Evolutionary conservation across 345 rosid species (phyloP), one percentile per base, ranked within the genome.

Genomic region (Erucastrum elatum): DNA sequence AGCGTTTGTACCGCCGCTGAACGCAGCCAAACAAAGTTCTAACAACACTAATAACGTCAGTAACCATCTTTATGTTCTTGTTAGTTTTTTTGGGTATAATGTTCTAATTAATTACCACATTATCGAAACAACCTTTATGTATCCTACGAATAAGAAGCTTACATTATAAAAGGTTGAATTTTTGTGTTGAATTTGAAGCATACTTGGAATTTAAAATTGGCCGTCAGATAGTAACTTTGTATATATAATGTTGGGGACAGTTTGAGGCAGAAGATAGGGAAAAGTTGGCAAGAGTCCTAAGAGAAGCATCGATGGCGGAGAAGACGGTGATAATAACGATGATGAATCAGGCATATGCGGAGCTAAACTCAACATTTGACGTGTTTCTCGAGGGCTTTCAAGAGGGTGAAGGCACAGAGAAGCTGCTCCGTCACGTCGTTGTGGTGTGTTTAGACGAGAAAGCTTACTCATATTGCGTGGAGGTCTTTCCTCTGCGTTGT

Each of bases 261-360:
- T 27, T 63, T 63, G 60, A 75, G 63, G 72, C 71, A 15, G 58
- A 35, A 17, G 64, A 64, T 29, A 25, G 5, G 33, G 11, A 64
- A 66, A 15, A 8, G 21, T 59, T 75, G 79, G 66, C 26, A 13
- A 66, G 41, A 35, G 41, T 75, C n/a, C 30, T 75, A 12, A 65
- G 25, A n/a, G 63, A 70, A 15, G 75, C 75, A 51, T 70, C 81
- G 4, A 70, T 1, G 13, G 64, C 75, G 60, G 53, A 82, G 73
- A 88, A 77, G 60, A 90, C 94, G 0, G 88, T 90, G 29, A 86
- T 90, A 21, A 5, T 90, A 25, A 88, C 90, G 15, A 85, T 90
- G 16, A 39, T 86, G 70, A 90, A 88, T 34, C 69, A 77, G 33
- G 92, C 90, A 29, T 90, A 90, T 86, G 87, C 88, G 4, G 84